phyloP scores from a whole-genome alignment of 306 rosid genomes.

The Urtica urens region DNA sequence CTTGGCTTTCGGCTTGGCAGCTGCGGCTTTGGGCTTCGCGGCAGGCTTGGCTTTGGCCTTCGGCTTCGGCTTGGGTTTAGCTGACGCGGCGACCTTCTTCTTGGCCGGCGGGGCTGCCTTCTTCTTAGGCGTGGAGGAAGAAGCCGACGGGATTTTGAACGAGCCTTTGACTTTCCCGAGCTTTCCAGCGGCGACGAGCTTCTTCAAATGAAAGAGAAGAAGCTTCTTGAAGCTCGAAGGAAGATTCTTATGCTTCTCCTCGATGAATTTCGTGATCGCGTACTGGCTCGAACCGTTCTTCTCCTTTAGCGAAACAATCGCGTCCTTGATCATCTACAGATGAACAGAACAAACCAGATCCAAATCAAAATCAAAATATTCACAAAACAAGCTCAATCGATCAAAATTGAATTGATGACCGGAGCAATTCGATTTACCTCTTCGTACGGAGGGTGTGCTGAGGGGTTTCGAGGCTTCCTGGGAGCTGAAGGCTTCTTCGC shows the following conservation, averaged over 20 bases:
- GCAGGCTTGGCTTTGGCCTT: constrained; percentile 16
- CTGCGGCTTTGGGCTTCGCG: constrained; percentile 8
- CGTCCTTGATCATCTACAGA: constrained; percentile 69
- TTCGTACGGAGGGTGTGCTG: constrained; percentile 58
- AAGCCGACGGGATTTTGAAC: constrained; percentile 39
- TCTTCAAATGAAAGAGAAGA: constrained; percentile 54
- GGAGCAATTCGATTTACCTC: constrained; percentile 40
- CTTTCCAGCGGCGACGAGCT: constrained; percentile 51
- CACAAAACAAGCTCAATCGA: background rate
- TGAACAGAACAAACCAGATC: background rate
- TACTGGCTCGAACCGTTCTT: constrained; percentile 86
- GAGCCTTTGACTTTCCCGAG: constrained; percentile 66
- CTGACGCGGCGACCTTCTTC: constrained; percentile 24
- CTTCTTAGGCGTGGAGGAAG: constrained; percentile 6
- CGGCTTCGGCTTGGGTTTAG: constrained; percentile 32
- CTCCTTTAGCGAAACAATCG: constrained; percentile 59
- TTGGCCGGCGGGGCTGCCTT: constrained; percentile 8
- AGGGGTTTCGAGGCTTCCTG: constrained; percentile 30
- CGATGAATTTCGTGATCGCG: constrained; percentile 68
- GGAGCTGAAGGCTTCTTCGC: constrained; percentile 38
- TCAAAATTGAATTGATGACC: background rate
- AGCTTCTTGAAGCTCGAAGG: constrained; percentile 62
- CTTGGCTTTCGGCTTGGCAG: constrained; percentile 18
- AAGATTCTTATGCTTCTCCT: constrained; percentile 59
- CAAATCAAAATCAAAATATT: background rate